These are phyloP conservation scores for Neurospora sp. DNA, from an alignment of 495 filamentous ascomycete genomes.

Conservation along the genomic window DNA sequence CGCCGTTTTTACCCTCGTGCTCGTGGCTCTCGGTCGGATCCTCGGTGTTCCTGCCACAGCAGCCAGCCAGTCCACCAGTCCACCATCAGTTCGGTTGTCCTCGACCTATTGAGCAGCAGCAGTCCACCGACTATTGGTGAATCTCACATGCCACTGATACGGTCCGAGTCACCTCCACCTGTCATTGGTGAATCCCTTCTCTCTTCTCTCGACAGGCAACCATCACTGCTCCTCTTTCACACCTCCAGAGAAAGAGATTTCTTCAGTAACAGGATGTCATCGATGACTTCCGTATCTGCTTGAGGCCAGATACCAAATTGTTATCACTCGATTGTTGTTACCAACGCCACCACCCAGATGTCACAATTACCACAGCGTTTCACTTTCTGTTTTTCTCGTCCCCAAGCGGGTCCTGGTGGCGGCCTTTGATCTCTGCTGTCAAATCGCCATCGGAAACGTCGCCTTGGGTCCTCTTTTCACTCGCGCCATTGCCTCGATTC, in stretches of 20 bases:
- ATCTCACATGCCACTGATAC: constrained; percentile 27
- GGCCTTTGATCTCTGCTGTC: neutral
- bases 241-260: neutral
- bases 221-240: neutral
- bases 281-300: neutral
- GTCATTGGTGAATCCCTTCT: constrained; percentile 19
- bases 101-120: no score
- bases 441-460: constrained; percentile 19
- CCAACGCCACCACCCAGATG: no score
- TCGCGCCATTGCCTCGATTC: constrained; percentile 10
- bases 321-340: no score
- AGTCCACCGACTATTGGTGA: constrained; percentile 20
- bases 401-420: no score
- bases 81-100: no score
- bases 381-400: no score
- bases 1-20: no score
- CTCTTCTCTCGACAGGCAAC: neutral
- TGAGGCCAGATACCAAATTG: neutral
- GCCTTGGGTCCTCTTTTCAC: constrained; percentile 26
- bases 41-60: no score
- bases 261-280: neutral
- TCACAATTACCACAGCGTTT: no score
- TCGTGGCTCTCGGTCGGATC: no score
- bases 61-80: no score
- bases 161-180: constrained; percentile 27